Evolutionary conservation across 176 grass and related monocot species (phyloP).

Genomic region (Calamus simplicifolius): DNA sequence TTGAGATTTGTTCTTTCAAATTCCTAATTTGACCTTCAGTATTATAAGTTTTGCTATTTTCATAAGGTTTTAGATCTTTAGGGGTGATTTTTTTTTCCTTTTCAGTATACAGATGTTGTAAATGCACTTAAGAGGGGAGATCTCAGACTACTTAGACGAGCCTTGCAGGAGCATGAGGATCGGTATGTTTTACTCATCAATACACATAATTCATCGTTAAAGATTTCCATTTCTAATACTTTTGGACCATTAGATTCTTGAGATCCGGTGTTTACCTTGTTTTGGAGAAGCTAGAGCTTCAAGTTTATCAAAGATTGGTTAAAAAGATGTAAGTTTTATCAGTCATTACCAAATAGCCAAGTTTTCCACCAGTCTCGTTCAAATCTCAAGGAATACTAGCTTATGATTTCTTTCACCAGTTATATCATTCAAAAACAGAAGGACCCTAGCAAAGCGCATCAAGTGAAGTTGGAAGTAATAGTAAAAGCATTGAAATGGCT

Average conservation of each 20-base stretch:
- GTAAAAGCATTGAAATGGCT: slow-evolving; percentile 89
- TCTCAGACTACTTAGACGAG: slow-evolving; percentile 74
- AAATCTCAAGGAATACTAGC: too few relatives aligned
- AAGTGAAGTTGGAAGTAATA: slow-evolving; percentile 74
- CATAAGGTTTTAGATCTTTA: background rate
- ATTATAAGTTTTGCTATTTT: background rate
- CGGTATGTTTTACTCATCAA: slow-evolving; percentile 37
- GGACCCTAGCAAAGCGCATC: slow-evolving; percentile 80
- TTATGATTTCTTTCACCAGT: background rate
- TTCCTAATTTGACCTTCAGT: too few relatives aligned
- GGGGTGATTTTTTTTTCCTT: slow-evolving; percentile 36
- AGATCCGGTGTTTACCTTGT: slow-evolving; percentile 94
- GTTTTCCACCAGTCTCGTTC: too few relatives aligned
- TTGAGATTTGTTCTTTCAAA: too few relatives aligned
- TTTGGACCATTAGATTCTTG: slow-evolving; percentile 43
- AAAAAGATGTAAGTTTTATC: slow-evolving; percentile 74
- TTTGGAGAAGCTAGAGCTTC: slow-evolving; percentile 88
- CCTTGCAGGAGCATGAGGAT: slow-evolving; percentile 74
- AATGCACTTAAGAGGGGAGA: slow-evolving; percentile 73
- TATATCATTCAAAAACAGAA: slow-evolving; percentile 78
- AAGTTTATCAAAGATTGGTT: slow-evolving; percentile 88
- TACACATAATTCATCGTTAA: too few relatives aligned
- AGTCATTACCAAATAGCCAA: too few relatives aligned
- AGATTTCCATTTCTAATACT: too few relatives aligned
- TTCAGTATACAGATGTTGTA: slow-evolving; percentile 79